phyloP scores from a whole-genome alignment of 805 yeast species.

The Clavispora phyllophila region DNA sequence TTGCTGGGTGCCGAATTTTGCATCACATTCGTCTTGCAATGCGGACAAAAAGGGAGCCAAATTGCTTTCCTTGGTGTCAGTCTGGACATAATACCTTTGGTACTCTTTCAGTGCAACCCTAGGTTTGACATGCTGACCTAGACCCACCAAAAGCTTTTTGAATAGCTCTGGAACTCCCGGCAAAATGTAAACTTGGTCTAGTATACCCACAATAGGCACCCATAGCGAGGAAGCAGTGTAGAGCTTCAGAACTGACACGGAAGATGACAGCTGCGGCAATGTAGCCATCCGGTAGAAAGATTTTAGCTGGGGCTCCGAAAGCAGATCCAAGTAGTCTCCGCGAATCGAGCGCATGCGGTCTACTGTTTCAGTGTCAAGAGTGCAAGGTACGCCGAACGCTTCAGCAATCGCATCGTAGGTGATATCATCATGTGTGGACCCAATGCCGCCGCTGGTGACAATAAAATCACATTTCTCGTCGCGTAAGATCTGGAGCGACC shows the following conservation, averaged over 20 bases:
- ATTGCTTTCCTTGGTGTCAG: conserved; percentile 55
- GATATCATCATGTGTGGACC: conserved; percentile 88
- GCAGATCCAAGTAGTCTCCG: conserved; percentile 28
- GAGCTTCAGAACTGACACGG: conserved; percentile 36
- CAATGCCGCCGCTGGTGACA: conserved; percentile 71
- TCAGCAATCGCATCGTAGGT: conserved; percentile 73
- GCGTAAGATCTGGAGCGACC: conserved; percentile 44
- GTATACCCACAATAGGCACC: conserved; percentile 80
- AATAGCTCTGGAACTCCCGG: conserved; percentile 86
- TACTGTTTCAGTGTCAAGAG: conserved; percentile 53
- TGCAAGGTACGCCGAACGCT: conserved; percentile 49
- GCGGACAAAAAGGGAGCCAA: conserved; percentile 60
- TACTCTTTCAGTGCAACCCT: conserved; percentile 20
- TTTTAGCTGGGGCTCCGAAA: conserved; percentile 39
- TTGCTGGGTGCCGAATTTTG: conserved; percentile 21
- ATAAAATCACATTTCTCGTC: conserved; percentile 55
- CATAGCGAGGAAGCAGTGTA: conserved; percentile 50
- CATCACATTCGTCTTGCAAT: conserved; percentile 42
- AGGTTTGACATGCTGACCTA: conserved; percentile 29
- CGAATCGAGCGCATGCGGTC: conserved; percentile 52
- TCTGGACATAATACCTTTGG: conserved; percentile 55
- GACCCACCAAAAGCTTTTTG: conserved; percentile 45
- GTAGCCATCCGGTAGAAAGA: conserved; percentile 81
- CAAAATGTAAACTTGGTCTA: conserved; percentile 59
- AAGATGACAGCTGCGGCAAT: conserved; percentile 44